Evolutionary conservation across 306 rosid species (phyloP).

Genomic region (Arachis stenosperma): DNA sequence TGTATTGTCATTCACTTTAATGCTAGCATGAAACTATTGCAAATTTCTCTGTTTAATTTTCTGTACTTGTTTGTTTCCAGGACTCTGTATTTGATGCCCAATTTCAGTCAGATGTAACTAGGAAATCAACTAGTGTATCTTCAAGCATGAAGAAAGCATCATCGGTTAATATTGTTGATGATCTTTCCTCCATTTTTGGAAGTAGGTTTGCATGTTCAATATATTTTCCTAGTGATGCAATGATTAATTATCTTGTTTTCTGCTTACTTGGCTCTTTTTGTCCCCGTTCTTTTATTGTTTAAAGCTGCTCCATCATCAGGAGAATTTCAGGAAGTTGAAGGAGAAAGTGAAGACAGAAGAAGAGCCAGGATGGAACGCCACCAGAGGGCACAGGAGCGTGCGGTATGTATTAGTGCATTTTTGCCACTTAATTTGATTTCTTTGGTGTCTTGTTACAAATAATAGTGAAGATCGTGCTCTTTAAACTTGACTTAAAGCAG

Average conservation of each 20-base stretch:
- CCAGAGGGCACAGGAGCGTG: slow-evolving; percentile 86
- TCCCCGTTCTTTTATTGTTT: slow-evolving; percentile 32
- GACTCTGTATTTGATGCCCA: slow-evolving; percentile 66
- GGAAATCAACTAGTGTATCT: slow-evolving; percentile 53
- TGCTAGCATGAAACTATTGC: slow-evolving; percentile 3
- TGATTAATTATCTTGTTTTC: slow-evolving; percentile 23
- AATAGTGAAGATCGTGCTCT: slow-evolving; percentile 20
- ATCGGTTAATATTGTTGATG: slow-evolving; percentile 74
- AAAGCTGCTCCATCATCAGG: slow-evolving; percentile 80
- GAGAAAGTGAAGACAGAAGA: slow-evolving; percentile 93
- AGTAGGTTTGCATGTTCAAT: slow-evolving; percentile 50
- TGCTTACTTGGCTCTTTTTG: slow-evolving; percentile 31
- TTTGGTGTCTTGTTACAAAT: slow-evolving; percentile 32
- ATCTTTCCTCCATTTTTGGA: slow-evolving; percentile 88
- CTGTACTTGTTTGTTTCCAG: slow-evolving; percentile 49
- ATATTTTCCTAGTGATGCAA: slow-evolving; percentile 34
- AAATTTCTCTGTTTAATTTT: slow-evolving; percentile 23
- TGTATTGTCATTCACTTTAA: slow-evolving; percentile 1
- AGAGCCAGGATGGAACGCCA: slow-evolving; percentile 94
- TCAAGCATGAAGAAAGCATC: slow-evolving; percentile 78
- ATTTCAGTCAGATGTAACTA: slow-evolving; percentile 64
- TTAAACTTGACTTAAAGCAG: slow-evolving; percentile 7
- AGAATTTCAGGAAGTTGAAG: slow-evolving; percentile 85
- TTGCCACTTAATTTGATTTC: slow-evolving; percentile 17
- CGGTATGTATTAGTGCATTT: slow-evolving; percentile 60